phyloP scores from a whole-genome alignment of 108 stramenopile genomes.

The Parietichytrium sp. region DNA sequence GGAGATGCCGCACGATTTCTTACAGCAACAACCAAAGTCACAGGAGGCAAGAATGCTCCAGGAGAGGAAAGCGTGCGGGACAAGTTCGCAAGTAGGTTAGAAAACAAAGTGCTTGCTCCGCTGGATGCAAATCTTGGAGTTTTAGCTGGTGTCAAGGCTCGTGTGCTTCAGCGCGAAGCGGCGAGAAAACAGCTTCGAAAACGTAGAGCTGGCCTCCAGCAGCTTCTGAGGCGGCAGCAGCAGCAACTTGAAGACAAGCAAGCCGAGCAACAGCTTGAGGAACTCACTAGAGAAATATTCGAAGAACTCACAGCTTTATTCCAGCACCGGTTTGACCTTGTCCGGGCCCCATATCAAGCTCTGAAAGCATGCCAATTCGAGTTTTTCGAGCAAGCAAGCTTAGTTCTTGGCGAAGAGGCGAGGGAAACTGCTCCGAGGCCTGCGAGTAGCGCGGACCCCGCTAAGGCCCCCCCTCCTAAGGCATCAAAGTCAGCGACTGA shows the following conservation, averaged over 20 bases:
- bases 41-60: neutral
- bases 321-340: conserved; percentile 15
- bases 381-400: neutral
- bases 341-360: conserved; percentile 10
- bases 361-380: neutral
- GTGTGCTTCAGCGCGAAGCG: neutral
- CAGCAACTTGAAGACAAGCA: neutral
- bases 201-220: neutral
- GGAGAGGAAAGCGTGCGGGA: neutral
- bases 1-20: neutral
- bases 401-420: neutral
- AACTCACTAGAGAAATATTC: conserved; percentile 19
- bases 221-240: neutral
- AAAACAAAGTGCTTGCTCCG: neutral
- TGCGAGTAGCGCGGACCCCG: neutral
- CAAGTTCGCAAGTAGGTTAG: neutral
- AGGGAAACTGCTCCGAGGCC: conserved; percentile 17
- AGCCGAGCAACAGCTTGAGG: neutral
- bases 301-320: conserved; percentile 31
- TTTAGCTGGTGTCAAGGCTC: neutral
- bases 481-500: neutral
- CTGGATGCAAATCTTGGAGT: conserved; percentile 1
- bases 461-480: conserved; percentile 12
- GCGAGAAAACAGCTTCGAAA: neutral
- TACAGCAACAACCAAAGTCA: neutral